Conservation (phyloP, 768 basidiomycete species). For the Cyclocybe aegerita region DNA sequence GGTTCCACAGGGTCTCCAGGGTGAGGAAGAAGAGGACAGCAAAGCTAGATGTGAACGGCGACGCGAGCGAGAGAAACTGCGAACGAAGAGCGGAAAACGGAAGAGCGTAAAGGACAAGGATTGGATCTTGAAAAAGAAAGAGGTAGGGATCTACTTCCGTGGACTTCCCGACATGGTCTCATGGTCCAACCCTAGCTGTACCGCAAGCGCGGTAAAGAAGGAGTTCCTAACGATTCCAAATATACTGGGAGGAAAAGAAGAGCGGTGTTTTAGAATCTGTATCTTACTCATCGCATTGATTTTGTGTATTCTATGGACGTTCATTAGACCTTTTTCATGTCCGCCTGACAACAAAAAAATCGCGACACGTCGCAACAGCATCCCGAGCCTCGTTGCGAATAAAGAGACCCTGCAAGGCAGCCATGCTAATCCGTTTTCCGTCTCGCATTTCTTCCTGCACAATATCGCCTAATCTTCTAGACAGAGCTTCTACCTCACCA, state of each 20-base stretch:
- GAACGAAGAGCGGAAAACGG: slow-evolving; percentile 64
- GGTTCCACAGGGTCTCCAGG: slow-evolving; percentile 76
- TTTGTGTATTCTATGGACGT: slow-evolving; percentile 3
- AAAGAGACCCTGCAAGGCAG: slow-evolving; percentile 91
- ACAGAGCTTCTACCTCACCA: slow-evolving; percentile 43
- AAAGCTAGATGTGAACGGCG: slow-evolving; percentile 75
- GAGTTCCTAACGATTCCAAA: slow-evolving; percentile 83
- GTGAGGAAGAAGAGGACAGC: slow-evolving; percentile 56
- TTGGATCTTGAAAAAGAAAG: slow-evolving; percentile 98
- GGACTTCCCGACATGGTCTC: slow-evolving; percentile 4
- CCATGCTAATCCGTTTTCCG: slow-evolving; percentile 85
- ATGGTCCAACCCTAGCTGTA: slow-evolving; percentile 53
- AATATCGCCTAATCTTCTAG: slow-evolving; percentile 48
- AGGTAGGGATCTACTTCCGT: slow-evolving; percentile 47
- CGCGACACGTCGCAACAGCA: slow-evolving; percentile 50
- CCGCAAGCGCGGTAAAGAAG: slow-evolving; percentile 80
- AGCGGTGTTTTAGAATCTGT: slow-evolving; percentile 58
- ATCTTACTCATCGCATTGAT: slow-evolving; percentile 4
- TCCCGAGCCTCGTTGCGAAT: slow-evolving; percentile 68
- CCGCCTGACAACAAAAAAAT: slow-evolving; percentile 38
- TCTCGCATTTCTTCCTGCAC: slow-evolving; percentile 50
- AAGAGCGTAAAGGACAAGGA: slow-evolving; percentile 76
- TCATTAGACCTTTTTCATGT: slow-evolving; percentile 9
- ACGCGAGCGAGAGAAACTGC: slow-evolving; percentile 62
- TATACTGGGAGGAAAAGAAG: slow-evolving; percentile 91